Conservation (phyloP, 2,329 filamentous ascomycete species). For the Verticillium albo-atrum region DNA sequence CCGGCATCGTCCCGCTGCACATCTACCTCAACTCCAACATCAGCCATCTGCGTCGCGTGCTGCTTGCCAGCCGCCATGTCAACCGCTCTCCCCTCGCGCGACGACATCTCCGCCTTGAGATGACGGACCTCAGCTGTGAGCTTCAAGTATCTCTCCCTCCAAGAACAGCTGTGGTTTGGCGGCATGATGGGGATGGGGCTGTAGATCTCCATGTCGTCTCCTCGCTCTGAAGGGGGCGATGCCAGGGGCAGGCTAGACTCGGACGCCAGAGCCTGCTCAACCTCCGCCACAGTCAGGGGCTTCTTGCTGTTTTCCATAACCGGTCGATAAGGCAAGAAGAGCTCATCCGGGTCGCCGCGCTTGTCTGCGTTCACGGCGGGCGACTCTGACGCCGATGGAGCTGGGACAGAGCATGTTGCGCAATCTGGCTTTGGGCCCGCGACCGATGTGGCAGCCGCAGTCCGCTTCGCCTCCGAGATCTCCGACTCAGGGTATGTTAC, state of each 20-base stretch:
- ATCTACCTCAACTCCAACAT: conserved; percentile 15
- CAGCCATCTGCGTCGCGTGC: conserved; percentile 4
- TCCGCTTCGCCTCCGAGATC: background rate
- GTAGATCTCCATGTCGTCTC: conserved; percentile 16
- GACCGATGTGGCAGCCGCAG: background rate
- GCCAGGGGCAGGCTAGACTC: background rate
- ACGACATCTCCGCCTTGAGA: conserved; percentile 33
- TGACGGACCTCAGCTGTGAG: conserved; percentile 35
- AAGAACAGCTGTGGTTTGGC: conserved; percentile 35
- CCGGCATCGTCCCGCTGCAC: conserved; percentile 24
- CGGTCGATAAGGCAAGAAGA: background rate
- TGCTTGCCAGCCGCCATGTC: conserved; percentile 8
- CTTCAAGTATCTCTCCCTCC: conserved; percentile 35
- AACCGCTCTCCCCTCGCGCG: conserved; percentile 12
- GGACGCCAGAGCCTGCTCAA: background rate
- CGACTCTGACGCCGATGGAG: background rate
- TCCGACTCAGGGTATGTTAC: background rate
- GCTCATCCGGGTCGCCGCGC: background rate
- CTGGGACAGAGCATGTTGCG: background rate
- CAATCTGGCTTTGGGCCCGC: background rate
- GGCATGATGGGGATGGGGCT: conserved; percentile 29
- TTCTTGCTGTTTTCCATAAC: background rate
- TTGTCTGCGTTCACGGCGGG: background rate
- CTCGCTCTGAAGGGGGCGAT: background rate
- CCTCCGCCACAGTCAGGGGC: background rate